Evolutionary conservation across 2,329 filamentous ascomycete genomes (phyloP), one percentile per base, ranked within the genome.

Genomic region (Cercospora sp.): DNA sequence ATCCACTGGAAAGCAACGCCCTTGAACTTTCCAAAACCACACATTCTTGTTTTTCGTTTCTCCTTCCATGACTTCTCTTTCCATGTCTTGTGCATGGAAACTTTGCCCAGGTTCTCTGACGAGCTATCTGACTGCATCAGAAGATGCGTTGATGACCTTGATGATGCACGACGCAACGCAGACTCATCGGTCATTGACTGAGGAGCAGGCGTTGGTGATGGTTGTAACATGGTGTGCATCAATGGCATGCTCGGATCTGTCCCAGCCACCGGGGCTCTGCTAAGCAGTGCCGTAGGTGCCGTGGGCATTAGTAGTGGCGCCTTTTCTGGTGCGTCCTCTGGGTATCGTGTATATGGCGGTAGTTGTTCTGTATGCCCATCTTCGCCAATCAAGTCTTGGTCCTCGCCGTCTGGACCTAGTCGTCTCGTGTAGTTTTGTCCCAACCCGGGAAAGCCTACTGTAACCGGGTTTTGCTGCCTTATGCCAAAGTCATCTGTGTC

Each of bases 351-450:
- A 77, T 98, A 98, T 0, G 94, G 94, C 12, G 94, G 94, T 18
- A 97, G 82, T 78, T 97, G 92, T 79, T 98, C 94, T 1, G 91
- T 90, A 77, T 97, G 93, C 1, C 94, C 94, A 75, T 97, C 89
- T 0, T 91, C 91, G 1, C 93, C 93, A 62, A 97, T 90, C 64
- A 97, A 88, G 77, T 94, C 93, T 58, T 90, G 92, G 74, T 97
- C 94, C 80, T 97, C 93, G 63, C 92, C 92, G 66, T 93, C 91
- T 0, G 92, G 90, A 0, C 91, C 91, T 62, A 92, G 80, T 62
- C 90, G 88, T 70, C 91, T 84, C 75, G 90, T 91, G 74, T 93
- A 97, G 9, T 68, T 72, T 65, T 85, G 87, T 5, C 84, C 83
- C 40, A 88, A 81, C 5, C 90, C 90, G 6, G 89, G 88, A 72